Evolutionary conservation across 495 filamentous ascomycete species (phyloP).

Genomic region (Lasiosphaeris hirsuta): DNA sequence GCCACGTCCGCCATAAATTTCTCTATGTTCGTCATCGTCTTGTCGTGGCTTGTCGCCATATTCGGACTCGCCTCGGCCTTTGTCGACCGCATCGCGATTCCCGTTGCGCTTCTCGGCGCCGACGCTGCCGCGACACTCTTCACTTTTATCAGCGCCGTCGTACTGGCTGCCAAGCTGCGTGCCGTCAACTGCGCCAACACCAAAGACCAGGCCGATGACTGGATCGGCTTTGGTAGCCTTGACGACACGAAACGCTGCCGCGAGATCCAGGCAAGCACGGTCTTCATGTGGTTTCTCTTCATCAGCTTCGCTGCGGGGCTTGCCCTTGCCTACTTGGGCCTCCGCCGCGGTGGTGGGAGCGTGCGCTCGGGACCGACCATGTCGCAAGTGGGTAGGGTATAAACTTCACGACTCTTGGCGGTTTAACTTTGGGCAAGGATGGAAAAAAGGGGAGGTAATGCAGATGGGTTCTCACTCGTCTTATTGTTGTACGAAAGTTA

Average conservation of each 20-base stretch:
- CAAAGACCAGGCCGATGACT: constrained; percentile 21
- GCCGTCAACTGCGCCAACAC: constrained; percentile 40
- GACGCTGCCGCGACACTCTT: constrained; percentile 42
- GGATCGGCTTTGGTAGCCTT: constrained; percentile 46
- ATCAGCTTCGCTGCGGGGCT: constrained; percentile 33
- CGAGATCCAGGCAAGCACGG: constrained; percentile 47
- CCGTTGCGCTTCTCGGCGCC: constrained; percentile 33
- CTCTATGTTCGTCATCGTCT: constrained; percentile 47
- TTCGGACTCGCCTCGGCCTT: constrained; percentile 35
- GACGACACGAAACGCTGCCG: constrained; percentile 45
- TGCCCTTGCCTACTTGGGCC: constrained; percentile 31
- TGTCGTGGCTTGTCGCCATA: constrained; percentile 41
- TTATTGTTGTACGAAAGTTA: constrained; percentile 14
- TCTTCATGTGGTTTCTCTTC: constrained; percentile 51
- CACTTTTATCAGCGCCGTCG: constrained; percentile 43
- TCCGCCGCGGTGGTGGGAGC: constrained; percentile 42
- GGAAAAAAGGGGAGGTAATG: background rate
- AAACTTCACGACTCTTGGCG: constrained; percentile 1
- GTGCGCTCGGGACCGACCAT: constrained; percentile 40
- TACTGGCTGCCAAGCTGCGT: constrained; percentile 46
- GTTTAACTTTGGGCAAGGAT: background rate
- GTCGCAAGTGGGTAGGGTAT: constrained; percentile 48
- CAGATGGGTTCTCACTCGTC: background rate
- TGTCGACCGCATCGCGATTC: constrained; percentile 32
- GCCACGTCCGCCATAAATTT: constrained; percentile 47